phyloP scores from a whole-genome alignment of 805 yeast species.

The Candida morakotiae region DNA sequence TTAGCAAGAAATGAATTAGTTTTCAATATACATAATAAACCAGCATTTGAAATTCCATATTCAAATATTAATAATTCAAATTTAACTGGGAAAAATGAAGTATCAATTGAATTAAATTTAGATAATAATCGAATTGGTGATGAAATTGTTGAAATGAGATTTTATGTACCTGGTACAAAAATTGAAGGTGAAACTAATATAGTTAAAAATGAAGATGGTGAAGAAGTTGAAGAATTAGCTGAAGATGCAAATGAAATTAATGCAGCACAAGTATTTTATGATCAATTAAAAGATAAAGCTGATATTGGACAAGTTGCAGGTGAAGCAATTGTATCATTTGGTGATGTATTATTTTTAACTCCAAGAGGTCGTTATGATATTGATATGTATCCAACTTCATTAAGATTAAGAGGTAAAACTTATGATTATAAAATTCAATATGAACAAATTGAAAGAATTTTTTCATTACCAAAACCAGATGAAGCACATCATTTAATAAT shows the following conservation, averaged over 20 bases:
- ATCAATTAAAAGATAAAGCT: slow-evolving; percentile 86
- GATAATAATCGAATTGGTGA: slow-evolving; percentile 79
- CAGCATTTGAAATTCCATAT: slow-evolving; percentile 90
- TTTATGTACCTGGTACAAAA: slow-evolving; percentile 85
- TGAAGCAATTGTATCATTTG: slow-evolving; percentile 89
- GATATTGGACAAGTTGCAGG: slow-evolving; percentile 93
- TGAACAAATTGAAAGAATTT: slow-evolving; percentile 83
- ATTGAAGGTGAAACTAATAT: slow-evolving; percentile 45
- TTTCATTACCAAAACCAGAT: slow-evolving; percentile 91
- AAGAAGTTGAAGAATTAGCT: slow-evolving; percentile 26
- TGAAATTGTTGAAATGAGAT: slow-evolving; percentile 90
- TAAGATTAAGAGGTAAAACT: slow-evolving; percentile 94
- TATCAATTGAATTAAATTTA: slow-evolving; percentile 78
- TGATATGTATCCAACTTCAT: slow-evolving; percentile 82
- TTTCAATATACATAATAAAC: slow-evolving; percentile 81
- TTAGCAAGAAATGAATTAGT: slow-evolving; percentile 88
- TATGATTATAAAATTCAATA: slow-evolving; percentile 95
- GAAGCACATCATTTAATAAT: slow-evolving; percentile 85
- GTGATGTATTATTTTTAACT: slow-evolving; percentile 86
- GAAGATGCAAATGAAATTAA: slow-evolving; percentile 48
- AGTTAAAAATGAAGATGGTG: slow-evolving; percentile 28
- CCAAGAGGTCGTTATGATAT: slow-evolving; percentile 99
- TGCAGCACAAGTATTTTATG: slow-evolving; percentile 84
- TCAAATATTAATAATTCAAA: slow-evolving; percentile 76
- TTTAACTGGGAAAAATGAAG: slow-evolving; percentile 88